phyloP scores from a whole-genome alignment of 345 rosid species.

The Lepidium didymum region DNA sequence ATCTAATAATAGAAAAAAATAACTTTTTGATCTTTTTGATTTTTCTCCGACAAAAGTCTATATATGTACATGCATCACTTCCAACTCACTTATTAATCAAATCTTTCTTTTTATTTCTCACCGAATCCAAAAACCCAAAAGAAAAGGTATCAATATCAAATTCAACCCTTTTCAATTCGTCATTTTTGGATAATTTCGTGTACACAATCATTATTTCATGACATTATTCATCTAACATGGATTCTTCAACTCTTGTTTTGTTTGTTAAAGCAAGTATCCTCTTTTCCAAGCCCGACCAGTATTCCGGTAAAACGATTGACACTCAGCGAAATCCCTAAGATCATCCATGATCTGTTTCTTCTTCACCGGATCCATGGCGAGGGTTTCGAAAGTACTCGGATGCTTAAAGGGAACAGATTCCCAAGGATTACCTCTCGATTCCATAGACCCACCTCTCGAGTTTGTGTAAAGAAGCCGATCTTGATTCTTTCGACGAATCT shows the following conservation, averaged over 20 bases:
- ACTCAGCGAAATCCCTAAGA: slow-evolving; percentile 47
- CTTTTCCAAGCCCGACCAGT: slow-evolving; percentile 74
- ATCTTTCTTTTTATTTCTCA: slow-evolving; percentile 12
- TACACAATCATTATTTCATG: slow-evolving; percentile 8
- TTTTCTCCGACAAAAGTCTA: slow-evolving; percentile 25
- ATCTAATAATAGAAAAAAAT: no score
- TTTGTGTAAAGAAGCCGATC: slow-evolving; percentile 24
- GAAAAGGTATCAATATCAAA: not conserved
- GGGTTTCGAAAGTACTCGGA: slow-evolving; percentile 78
- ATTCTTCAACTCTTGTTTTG: not conserved
- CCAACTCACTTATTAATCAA: slow-evolving; percentile 20
- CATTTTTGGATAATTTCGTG: slow-evolving; percentile 9
- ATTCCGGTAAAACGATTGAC: slow-evolving; percentile 57
- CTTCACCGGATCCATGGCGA: slow-evolving; percentile 71
- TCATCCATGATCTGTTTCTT: slow-evolving; percentile 61
- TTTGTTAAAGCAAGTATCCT: slow-evolving; percentile 20
- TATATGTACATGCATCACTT: slow-evolving; percentile 12
- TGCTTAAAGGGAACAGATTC: slow-evolving; percentile 85
- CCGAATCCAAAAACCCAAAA: not conserved
- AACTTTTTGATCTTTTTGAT: no score
- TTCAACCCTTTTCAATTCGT: not conserved
- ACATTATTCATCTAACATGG: not conserved
- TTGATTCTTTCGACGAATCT: slow-evolving; percentile 21
- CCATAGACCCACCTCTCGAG: slow-evolving; percentile 5
- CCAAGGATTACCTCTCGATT: slow-evolving; percentile 14